Evolutionary conservation across 2,329 filamentous ascomycete genomes (phyloP), one percentile per base, ranked within the genome.

Genomic region (Penicillium psychrosexuale): DNA sequence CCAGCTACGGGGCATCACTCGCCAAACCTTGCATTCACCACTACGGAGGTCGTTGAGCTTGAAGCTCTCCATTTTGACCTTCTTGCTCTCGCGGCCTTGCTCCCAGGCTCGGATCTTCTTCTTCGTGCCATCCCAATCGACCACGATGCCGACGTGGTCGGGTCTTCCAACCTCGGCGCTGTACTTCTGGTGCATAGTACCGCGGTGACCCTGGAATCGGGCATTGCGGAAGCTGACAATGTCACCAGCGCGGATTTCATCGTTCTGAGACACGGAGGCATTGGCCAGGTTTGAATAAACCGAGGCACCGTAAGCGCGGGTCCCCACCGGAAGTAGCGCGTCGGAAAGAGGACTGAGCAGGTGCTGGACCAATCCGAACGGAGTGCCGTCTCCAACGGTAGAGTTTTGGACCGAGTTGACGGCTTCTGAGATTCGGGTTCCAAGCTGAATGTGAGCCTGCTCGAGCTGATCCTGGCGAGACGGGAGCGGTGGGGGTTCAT

Each of bases 91-190:
- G 13, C 93, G 80, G 0, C 93, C 93, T 71, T 99, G 94, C 73
- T 97, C 94, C 90, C 91, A 97, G 1, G 88, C 92, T 28, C 92
- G 80, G 27, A 99, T 88, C 81, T 97, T 97, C 82, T 96, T 96
- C 83, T 97, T 96, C 38, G 91, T 96, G 3, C 94, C 94, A 72
- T 99, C 94, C 94, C 94, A 99, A 72, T 99, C 94, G 9, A 91
- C 84, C 4, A 99, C 93, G 2, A 99, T 78, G 2, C 84, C 94
- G 0, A 97, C 93, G 67, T 99, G 94, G 60, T 93, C 82, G 9
- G 84, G 90, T 70, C 90, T 94, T 61, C 91, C 92, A 1, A 97
- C 90, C 64, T 99, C 94, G 49, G 85, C 79, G 46, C 82, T 87
- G 73, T 99, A 99, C 73, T 97, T 97, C 62, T 90, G 88, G 70